Evolutionary conservation across 2,329 filamentous ascomycete species (phyloP).

Genomic region (Kalmusia sp.): DNA sequence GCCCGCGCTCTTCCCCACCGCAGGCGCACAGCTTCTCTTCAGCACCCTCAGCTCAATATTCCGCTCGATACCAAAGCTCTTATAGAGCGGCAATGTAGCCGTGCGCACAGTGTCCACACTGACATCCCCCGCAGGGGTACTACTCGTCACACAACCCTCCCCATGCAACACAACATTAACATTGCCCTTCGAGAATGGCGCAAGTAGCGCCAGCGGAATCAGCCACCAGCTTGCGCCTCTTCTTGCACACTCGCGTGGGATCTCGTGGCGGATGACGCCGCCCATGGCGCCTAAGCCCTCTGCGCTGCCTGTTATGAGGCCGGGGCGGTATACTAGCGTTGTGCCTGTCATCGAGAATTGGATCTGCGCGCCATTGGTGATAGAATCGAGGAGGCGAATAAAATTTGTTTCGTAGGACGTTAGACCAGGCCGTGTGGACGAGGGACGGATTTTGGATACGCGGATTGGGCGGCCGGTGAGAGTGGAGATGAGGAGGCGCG

Average conservation of each 20-base stretch:
- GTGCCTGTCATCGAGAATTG: slow-evolving; percentile 98
- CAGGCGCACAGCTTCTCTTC: slow-evolving; percentile 72
- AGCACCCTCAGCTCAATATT: slow-evolving; percentile 85
- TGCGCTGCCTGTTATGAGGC: slow-evolving; percentile 86
- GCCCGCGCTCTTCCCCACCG: slow-evolving; percentile 79
- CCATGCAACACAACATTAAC: slow-evolving; percentile 91
- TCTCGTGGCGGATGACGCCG: slow-evolving; percentile 80
- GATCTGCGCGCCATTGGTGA: slow-evolving; percentile 94
- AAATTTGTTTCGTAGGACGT: slow-evolving; percentile 94
- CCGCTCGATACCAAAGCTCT: slow-evolving; percentile 86
- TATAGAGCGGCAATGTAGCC: slow-evolving; percentile 87
- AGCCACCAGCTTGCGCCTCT: slow-evolving; percentile 92
- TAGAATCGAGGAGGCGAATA: slow-evolving; percentile 87
- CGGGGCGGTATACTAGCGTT: slow-evolving; percentile 88
- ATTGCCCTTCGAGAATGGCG: slow-evolving; percentile 90
- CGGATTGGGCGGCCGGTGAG: slow-evolving; percentile 88
- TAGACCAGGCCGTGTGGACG: slow-evolving; percentile 87
- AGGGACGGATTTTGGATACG: slow-evolving; percentile 91
- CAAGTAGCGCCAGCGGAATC: slow-evolving; percentile 84
- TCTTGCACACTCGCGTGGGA: slow-evolving; percentile 77
- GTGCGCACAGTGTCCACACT: slow-evolving; percentile 94
- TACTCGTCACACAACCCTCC: slow-evolving; percentile 88
- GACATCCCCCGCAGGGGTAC: slow-evolving; percentile 83
- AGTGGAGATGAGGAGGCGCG: slow-evolving; percentile 87
- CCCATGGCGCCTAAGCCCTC: slow-evolving; percentile 74